These are phyloP conservation scores for Pouteria campechiana DNA, from an alignment of 179 eudicot genomes.

Conservation along the genomic window DNA sequence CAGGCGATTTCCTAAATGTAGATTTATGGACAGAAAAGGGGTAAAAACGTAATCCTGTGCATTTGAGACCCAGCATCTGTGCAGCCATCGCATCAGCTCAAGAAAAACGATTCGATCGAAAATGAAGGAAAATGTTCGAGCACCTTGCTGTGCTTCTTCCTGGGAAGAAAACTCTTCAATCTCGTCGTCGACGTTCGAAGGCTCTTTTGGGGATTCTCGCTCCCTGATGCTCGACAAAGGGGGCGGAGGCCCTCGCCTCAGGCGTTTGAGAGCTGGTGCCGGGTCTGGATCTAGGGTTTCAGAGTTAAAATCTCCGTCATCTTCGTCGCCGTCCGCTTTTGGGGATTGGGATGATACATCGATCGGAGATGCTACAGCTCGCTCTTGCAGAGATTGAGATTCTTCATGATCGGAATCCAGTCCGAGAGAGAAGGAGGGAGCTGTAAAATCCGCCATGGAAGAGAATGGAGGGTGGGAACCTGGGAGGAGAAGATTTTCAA, in stretches of 20 bases:
- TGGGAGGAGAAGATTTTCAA: too few species aligned
- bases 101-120: too few species aligned
- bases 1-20: too few species aligned
- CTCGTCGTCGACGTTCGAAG: constrained; percentile 41
- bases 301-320: constrained; percentile 21
- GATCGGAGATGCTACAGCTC: too few species aligned
- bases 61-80: too few species aligned
- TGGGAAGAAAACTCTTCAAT: constrained; percentile 76
- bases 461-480: neutral
- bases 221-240: constrained; percentile 7
- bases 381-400: constrained; percentile 4
- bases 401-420: constrained; percentile 52
- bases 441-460: constrained; percentile 50
- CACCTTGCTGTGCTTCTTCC: constrained; percentile 34
- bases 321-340: constrained; percentile 10
- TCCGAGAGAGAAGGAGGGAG: constrained; percentile 82
- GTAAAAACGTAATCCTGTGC: too few species aligned
- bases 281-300: constrained; percentile 26
- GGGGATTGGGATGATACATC: too few species aligned
- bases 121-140: too few species aligned
- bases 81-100: too few species aligned
- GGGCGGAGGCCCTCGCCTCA: constrained; percentile 33
- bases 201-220: constrained; percentile 1
- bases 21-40: too few species aligned
- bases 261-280: constrained; percentile 32